Evolutionary conservation across 2,329 filamentous ascomycete species (phyloP).

Genomic region (Clonostachys rosea): DNA sequence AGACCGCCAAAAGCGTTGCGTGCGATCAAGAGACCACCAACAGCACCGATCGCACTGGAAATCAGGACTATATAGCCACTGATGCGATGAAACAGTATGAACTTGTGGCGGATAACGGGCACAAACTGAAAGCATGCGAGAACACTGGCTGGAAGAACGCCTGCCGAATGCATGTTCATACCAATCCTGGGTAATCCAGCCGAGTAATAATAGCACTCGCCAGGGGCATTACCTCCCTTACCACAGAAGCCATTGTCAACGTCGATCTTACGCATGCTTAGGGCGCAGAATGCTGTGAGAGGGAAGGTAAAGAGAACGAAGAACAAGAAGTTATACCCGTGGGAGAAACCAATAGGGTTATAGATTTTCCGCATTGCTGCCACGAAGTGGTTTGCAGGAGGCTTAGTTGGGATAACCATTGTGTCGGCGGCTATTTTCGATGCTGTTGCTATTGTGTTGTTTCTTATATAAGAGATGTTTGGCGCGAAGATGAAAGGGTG

Average conservation of each 20-base stretch:
- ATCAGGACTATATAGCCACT: slow-evolving; percentile 52
- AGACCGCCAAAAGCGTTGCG: slow-evolving; percentile 45
- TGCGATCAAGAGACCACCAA: slow-evolving; percentile 48
- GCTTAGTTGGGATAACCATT: too few relatives aligned
- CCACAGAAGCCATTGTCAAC: slow-evolving; percentile 8
- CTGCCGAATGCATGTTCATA: slow-evolving; percentile 38
- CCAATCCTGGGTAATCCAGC: slow-evolving; percentile 20
- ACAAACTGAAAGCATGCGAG: slow-evolving; percentile 43
- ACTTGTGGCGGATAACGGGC: slow-evolving; percentile 38
- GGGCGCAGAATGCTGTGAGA: slow-evolving; percentile 40
- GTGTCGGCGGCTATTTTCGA: too few relatives aligned
- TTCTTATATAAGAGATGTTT: too few relatives aligned
- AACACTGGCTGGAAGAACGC: slow-evolving; percentile 37
- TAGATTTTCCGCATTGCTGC: background rate
- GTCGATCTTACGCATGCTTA: slow-evolving; percentile 42
- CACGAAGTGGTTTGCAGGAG: background rate
- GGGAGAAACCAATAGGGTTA: background rate
- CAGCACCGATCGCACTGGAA: slow-evolving; percentile 37
- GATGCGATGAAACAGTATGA: slow-evolving; percentile 51
- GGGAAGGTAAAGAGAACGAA: slow-evolving; percentile 39
- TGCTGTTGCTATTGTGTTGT: too few relatives aligned
- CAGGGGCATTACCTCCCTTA: slow-evolving; percentile 14
- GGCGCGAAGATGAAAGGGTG: too few relatives aligned
- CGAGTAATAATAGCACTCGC: slow-evolving; percentile 3
- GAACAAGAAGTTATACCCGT: background rate